Evolutionary conservation across 306 rosid genomes (phyloP).

Genomic region (Leucaena leucocephala): DNA sequence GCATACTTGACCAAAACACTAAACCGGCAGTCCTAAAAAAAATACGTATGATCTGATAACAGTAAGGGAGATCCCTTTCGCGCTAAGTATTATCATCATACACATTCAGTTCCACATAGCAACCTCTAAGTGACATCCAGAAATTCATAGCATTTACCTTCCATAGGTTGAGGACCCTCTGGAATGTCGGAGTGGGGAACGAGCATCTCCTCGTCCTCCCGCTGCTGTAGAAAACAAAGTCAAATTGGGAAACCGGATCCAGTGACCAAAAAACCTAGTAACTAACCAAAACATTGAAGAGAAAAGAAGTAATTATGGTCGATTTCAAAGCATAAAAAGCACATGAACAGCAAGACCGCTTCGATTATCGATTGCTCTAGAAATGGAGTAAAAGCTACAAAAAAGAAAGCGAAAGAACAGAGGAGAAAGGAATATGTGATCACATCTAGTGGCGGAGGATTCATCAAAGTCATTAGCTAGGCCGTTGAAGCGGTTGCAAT

Average conservation of each 20-base stretch:
- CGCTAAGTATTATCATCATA: not conserved
- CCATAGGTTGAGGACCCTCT: slow-evolving; percentile 63
- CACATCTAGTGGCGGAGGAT: slow-evolving; percentile 60
- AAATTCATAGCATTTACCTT: slow-evolving; percentile 36
- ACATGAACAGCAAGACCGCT: not conserved
- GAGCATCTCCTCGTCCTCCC: slow-evolving; percentile 58
- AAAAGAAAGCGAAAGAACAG: not conserved
- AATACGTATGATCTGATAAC: not conserved
- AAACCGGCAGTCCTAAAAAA: not conserved
- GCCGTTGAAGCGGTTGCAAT: slow-evolving; percentile 35
- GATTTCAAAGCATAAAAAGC: slow-evolving; percentile 21
- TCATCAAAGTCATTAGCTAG: slow-evolving; percentile 48
- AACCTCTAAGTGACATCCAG: not conserved
- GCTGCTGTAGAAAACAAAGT: slow-evolving; percentile 37
- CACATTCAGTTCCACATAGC: not conserved
- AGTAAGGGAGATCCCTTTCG: not conserved
- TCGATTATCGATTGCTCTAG: slow-evolving; percentile 28
- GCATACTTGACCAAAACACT: not conserved
- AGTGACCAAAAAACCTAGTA: slow-evolving; percentile 40
- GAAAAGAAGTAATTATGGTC: not conserved
- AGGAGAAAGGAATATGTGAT: slow-evolving; percentile 21
- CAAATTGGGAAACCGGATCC: slow-evolving; percentile 40
- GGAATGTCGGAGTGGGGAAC: slow-evolving; percentile 48
- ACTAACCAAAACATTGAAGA: slow-evolving; percentile 19
- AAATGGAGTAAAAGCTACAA: slow-evolving; percentile 3